Conservation (phyloP, 2,329 filamentous ascomycete species). For the Apiospora koreana region DNA sequence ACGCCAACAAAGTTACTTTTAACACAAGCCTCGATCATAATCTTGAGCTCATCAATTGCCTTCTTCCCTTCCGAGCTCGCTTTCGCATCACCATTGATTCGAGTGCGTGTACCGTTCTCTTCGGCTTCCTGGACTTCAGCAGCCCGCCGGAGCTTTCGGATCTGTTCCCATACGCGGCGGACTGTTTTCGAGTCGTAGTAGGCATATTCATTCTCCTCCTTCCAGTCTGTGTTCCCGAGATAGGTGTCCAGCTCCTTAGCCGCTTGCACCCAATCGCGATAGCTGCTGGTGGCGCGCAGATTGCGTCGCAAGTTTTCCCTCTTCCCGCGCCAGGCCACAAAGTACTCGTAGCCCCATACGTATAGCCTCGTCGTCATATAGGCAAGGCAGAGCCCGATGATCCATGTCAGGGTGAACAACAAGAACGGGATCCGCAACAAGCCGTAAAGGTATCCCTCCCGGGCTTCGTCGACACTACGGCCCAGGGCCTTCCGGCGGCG, state of each 20-base stretch:
- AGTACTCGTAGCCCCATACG: constrained; percentile 90
- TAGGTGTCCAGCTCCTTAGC: constrained; percentile 80
- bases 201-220: constrained; percentile 73
- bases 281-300: constrained; percentile 72
- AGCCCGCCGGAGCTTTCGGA: constrained; percentile 63
- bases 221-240: constrained; percentile 80
- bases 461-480: constrained; percentile 83
- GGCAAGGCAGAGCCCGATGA: constrained; percentile 68
- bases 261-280: constrained; percentile 79
- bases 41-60: constrained; percentile 73
- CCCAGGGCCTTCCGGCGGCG: constrained; percentile 45
- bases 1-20: constrained; percentile 98
- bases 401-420: constrained; percentile 77
- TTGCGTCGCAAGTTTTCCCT: constrained; percentile 70
- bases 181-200: constrained; percentile 91
- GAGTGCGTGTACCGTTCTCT: constrained; percentile 29
- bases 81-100: constrained; percentile 40
- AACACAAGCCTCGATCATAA: constrained; percentile 83
- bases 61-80: constrained; percentile 38
- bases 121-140: constrained; percentile 53
- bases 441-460: constrained; percentile 89
- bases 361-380: constrained; percentile 86
- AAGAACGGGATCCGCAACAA: constrained; percentile 92
- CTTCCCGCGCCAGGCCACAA: constrained; percentile 83
- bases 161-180: constrained; percentile 72